phyloP scores from a whole-genome alignment of 2,329 filamentous ascomycete genomes.

The Aspergillus versicolor region DNA sequence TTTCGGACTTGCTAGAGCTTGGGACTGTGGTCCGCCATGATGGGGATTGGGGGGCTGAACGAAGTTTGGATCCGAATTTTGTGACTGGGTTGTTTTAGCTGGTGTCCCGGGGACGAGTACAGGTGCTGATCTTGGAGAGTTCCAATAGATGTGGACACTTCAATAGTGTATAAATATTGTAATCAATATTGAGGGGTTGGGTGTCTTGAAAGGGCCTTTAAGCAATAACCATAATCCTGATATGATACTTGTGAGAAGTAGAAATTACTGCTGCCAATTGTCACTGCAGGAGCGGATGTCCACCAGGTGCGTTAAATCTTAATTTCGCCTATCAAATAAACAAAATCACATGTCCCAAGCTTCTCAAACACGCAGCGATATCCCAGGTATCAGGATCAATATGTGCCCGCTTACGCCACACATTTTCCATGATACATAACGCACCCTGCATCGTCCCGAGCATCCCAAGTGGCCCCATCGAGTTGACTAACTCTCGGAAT shows the following conservation, averaged over 20 bases:
- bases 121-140: neutral
- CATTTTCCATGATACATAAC: slow-evolving; percentile 38
- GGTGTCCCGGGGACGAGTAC: neutral
- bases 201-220: too few species aligned
- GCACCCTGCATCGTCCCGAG: slow-evolving; percentile 30
- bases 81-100: neutral
- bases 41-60: neutral
- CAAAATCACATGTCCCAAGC: neutral
- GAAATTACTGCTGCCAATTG: too few species aligned
- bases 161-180: too few species aligned
- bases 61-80: neutral
- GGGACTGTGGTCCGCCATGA: neutral
- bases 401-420: slow-evolving; percentile 24
- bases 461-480: slow-evolving; percentile 19
- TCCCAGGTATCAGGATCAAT: slow-evolving; percentile 3
- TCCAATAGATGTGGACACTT: too few species aligned
- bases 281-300: too few species aligned
- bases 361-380: neutral
- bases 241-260: too few species aligned
- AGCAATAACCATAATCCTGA: too few species aligned
- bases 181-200: too few species aligned
- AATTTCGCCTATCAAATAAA: neutral
- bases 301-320: too few species aligned
- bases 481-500: slow-evolving; percentile 23
- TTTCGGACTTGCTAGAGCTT: neutral